These are phyloP conservation scores for Austropuccinia psidii DNA, from an alignment of 1,284 basidiomycete species.

Conservation along the genomic window DNA sequence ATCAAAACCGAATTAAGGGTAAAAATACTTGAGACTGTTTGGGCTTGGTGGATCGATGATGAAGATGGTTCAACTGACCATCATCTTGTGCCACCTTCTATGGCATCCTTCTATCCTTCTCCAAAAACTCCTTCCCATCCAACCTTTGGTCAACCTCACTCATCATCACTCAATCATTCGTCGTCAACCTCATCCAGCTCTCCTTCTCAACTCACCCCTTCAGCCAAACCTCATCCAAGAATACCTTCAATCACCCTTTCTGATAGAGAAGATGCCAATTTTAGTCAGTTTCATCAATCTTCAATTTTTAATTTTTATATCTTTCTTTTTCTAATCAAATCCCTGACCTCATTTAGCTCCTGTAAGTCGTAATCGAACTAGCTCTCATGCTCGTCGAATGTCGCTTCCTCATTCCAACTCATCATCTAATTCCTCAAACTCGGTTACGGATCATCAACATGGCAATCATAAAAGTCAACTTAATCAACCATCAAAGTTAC, in stretches of 20 bases:
- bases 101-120: not conserved
- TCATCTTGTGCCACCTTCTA: not conserved
- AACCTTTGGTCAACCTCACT: not conserved
- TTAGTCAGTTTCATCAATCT: too few species aligned
- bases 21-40: slow-evolving; percentile 31
- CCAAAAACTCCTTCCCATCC: not conserved
- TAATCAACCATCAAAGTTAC: too few species aligned
- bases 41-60: slow-evolving; percentile 36
- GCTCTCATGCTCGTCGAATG: not conserved
- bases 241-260: slow-evolving; percentile 7
- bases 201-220: not conserved
- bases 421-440: not conserved
- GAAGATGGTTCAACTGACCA: not conserved
- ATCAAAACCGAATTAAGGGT: slow-evolving; percentile 15
- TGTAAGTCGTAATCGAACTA: not conserved
- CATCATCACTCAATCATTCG: not conserved
- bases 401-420: not conserved
- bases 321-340: not conserved
- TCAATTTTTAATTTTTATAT: too few species aligned
- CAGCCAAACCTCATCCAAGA: not conserved
- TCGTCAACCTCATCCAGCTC: not conserved
- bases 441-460: too few species aligned
- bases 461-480: too few species aligned
- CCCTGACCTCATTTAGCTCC: too few species aligned
- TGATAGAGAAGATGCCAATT: not conserved